A percentile compares a stretch with the other conserved stretches of the same genome.
phyloP scores from a whole-genome alignment of 2,329 filamentous ascomycete genomes.

The Graphilbum fragrans region DNA sequence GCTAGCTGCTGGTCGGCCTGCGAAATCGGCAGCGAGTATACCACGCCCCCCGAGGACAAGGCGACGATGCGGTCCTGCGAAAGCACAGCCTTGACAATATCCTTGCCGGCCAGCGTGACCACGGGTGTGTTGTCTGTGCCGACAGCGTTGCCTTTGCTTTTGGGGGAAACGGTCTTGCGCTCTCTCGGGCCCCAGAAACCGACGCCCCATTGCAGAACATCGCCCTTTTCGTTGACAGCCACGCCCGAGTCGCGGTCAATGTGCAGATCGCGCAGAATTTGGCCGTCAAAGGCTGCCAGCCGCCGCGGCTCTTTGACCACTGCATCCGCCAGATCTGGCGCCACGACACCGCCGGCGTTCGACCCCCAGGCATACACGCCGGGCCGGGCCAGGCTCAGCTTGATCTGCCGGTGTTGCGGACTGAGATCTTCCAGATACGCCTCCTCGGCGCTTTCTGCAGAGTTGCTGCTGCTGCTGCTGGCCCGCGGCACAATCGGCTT shows the following conservation, averaged over 20 bases:
- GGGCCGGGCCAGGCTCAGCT: constrained; percentile 67
- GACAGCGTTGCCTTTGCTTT: not conserved
- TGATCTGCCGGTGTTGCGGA: constrained; percentile 84
- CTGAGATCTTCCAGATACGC: constrained; percentile 35
- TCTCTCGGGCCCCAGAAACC: constrained; percentile 36
- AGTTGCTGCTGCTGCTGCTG: not conserved
- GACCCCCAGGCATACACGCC: constrained; percentile 92
- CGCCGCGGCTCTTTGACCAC: constrained; percentile 71
- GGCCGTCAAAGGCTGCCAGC: constrained; percentile 71
- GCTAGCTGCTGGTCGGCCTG: constrained; percentile 48
- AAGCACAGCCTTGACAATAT: constrained; percentile 63
- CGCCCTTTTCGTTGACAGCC: constrained; percentile 76
- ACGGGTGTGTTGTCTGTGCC: constrained; percentile 32
- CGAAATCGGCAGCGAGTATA: constrained; percentile 77
- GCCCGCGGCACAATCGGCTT: constrained; percentile 33
- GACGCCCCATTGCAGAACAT: constrained; percentile 83
- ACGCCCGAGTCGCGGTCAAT: constrained; percentile 71
- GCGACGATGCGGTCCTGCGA: constrained; percentile 77
- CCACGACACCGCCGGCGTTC: constrained; percentile 74
- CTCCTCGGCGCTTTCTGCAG: not conserved
- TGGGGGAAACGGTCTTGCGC: too few relatives aligned
- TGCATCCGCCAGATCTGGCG: constrained; percentile 65
- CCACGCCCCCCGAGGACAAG: constrained; percentile 58
- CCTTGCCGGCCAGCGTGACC: constrained; percentile 67
- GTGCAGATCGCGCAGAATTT: constrained; percentile 77